Evolutionary conservation across 495 filamentous ascomycete species (phyloP), one percentile per base, ranked within the genome.

Genomic region (Ascobolus immersus): DNA sequence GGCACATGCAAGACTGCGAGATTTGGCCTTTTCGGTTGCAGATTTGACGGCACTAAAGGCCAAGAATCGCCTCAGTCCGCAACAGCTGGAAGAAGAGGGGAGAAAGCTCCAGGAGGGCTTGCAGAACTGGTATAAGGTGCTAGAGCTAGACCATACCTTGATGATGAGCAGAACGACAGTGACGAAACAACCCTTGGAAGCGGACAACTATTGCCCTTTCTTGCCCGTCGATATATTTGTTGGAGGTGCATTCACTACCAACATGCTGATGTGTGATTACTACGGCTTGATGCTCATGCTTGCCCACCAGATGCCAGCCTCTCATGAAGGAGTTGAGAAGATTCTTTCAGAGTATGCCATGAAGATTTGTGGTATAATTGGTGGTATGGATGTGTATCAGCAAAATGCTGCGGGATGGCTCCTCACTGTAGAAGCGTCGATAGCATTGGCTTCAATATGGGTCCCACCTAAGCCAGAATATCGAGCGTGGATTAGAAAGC

Each of bases 401-500:
- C 56, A 67, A 7, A 71, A 67, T 34, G 72, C 71, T 4, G 59
- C 60, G 4, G 81, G 81, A 0, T 63, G 65, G 24, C 48, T 77
- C 24, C 55, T 90, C 13, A 62, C 66, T 18, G 67, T 75, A 39
- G 81, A 90, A 39, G 72, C 79, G 28, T 69, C 65, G 42, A 53
- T 92, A 15, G 73, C 66, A 4, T 71, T 93, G 28, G 68, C 78
- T 5, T 60, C 63, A 21, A 55, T 92, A 37, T 89, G 84, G 48
- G 50, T 91, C 19, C 78, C 71, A 6, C 69, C 65, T 35, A 74
- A 90, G 19, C 41, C 54, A 17, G 67, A 58, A 46, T 64, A 89
- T 49, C 60, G 66, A n/a, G 73, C 72, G 60, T 96, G 82, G 84
- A 61, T 68, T 39, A 69, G 78, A 36, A 63, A 65, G 45, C 84